Base-by-base conservation (phyloP, 306 rosid genomes). In the Hippophae gyantsensis region DNA sequence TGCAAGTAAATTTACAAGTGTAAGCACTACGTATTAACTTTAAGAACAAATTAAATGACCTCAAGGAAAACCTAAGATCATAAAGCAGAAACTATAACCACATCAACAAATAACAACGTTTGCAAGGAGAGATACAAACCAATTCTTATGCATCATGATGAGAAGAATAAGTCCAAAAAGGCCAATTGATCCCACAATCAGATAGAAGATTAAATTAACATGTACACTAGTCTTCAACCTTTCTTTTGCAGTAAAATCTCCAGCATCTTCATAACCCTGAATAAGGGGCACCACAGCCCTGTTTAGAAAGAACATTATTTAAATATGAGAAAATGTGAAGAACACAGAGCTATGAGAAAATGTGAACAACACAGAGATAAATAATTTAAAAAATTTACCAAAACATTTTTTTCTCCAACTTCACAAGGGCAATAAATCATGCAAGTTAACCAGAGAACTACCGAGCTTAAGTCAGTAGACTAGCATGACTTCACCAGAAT, bases 231-330 rank as follows among this genome's bases (percentile, higher is more conserved):
- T 85, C 90, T 84, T 92, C 86, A 92, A 78, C 80, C 95, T 88
- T 76, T 85, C 93, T 43, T 79, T 63, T 32, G 84, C 69, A 9
- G 96, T 88, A 72, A 92, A 92, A 78, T 92, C 99, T 53, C 99
- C 96, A 61, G 96, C 95, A 64, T 92, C 99, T 88, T 92, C 99
- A 82, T 83, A 92, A 77, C 99, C 99, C 90, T 92, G 96, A 82
- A 92, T 88, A 83, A 92, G 99, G 73, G 99, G 99, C 77, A 86
- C 96, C 80, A 85, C 88, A 72, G 88, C 87, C 99, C 99, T 92
- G 93, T 71, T 83, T 73, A 82, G 77, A 78, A 74, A 79, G 66
- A 71, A 71, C 57, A 67, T 68, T 72, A 70, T 66, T 63, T 60
- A 52, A 69, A 53, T 51, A 57, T 54, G 70, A 84, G 90, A 72